Conservation (phyloP, 139 green algal species). For the Tetraselmis striata region DNA sequence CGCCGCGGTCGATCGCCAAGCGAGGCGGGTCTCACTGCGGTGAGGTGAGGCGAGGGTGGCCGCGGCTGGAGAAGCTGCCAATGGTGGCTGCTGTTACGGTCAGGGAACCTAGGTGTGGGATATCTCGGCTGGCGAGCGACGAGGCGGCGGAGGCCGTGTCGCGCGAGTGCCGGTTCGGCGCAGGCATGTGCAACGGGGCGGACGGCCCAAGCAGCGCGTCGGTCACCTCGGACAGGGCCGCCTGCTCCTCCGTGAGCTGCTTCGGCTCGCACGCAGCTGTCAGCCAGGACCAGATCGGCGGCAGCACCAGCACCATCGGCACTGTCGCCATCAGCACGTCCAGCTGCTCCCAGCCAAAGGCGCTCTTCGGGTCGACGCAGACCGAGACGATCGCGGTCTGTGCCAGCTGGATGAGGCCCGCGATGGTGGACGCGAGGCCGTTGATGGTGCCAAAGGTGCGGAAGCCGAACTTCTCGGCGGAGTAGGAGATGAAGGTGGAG, state of each 20-base stretch:
- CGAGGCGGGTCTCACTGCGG: too few relatives aligned
- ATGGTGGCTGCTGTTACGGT: background rate
- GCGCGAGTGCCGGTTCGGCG: background rate
- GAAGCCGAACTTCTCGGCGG: constrained; percentile 2
- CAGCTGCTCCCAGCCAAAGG: background rate
- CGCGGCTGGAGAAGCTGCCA: background rate
- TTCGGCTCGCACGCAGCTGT: background rate
- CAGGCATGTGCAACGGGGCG: too few relatives aligned
- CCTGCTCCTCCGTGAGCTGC: background rate
- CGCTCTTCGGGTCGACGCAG: background rate
- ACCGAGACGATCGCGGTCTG: background rate
- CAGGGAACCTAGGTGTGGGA: background rate
- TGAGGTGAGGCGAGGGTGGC: too few relatives aligned
- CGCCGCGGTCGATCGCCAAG: too few relatives aligned
- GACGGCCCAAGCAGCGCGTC: background rate
- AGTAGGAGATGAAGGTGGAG: constrained; percentile 7
- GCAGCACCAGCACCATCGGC: background rate
- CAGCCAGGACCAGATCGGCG: background rate
- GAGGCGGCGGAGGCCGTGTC: background rate
- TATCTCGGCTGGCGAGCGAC: background rate
- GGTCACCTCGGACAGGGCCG: background rate
- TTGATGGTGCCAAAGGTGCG: background rate
- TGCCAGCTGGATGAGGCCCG: background rate
- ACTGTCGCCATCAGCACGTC: background rate
- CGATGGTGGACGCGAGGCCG: background rate